These are phyloP conservation scores for Diaporthe caulivora DNA, from an alignment of 2,329 filamentous ascomycete species.

Conservation along the genomic window DNA sequence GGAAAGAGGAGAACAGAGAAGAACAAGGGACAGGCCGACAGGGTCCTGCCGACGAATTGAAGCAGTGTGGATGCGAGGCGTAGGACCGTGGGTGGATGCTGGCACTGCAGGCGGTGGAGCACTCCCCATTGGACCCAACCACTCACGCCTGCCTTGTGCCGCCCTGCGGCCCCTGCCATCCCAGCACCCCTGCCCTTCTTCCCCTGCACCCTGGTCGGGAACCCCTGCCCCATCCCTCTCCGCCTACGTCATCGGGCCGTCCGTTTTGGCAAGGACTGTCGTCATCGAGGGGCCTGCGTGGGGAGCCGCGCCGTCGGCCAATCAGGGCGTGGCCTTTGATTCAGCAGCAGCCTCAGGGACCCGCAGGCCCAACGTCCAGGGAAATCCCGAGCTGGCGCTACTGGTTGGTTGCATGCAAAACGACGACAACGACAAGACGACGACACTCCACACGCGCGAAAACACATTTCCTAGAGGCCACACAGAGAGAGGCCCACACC, in stretches of 20 bases:
- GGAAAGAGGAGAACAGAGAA: neutral
- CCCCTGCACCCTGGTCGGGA: neutral
- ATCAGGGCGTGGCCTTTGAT: neutral
- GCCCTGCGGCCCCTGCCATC: neutral
- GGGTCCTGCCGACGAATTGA: neutral
- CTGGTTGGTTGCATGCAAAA: neutral
- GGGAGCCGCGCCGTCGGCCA: neutral
- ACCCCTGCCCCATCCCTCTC: neutral
- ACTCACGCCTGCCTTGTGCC: slow-evolving; percentile 18
- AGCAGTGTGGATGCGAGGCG: neutral
- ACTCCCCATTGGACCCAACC: slow-evolving; percentile 17
- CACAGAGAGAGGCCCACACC: slow-evolving; percentile 1
- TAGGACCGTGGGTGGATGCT: neutral
- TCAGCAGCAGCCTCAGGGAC: neutral
- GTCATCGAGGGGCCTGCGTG: slow-evolving; percentile 29
- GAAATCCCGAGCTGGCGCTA: slow-evolving; percentile 9
- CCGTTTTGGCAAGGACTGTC: slow-evolving; percentile 24
- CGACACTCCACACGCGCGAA: slow-evolving; percentile 2
- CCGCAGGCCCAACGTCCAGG: neutral
- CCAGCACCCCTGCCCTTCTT: neutral
- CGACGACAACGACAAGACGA: slow-evolving; percentile 6
- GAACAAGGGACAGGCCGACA: neutral
- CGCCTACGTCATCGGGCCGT: slow-evolving; percentile 34
- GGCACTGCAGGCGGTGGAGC: slow-evolving; percentile 5
- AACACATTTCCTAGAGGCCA: neutral